These are phyloP conservation scores for Colletotrichum abscissum DNA, from an alignment of 2,329 filamentous ascomycete species.

Conservation along the genomic window DNA sequence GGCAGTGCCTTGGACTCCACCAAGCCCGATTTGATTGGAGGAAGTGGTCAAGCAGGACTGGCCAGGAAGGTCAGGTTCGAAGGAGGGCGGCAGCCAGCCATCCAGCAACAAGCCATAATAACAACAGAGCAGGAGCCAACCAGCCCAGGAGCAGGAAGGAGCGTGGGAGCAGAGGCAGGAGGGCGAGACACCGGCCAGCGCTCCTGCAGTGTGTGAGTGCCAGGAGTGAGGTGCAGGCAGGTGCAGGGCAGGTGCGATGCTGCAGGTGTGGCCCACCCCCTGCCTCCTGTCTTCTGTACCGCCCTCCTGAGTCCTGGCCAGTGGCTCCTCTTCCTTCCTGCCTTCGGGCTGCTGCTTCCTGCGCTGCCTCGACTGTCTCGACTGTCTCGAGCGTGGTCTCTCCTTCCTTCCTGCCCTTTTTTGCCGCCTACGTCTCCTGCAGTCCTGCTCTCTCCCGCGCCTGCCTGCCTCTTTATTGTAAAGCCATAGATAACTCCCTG, in stretches of 20 bases:
- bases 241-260: not conserved
- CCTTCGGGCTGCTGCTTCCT: not conserved
- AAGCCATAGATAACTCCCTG: not conserved
- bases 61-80: not conserved
- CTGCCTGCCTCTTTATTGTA: not conserved
- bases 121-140: not conserved
- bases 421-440: not conserved
- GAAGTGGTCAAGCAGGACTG: not conserved
- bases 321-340: not conserved
- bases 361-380: not conserved
- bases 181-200: not conserved
- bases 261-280: constrained; percentile 8
- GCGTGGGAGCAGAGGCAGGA: not conserved
- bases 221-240: not conserved
- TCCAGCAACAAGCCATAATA: not conserved
- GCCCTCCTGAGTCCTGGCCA: not conserved
- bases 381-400: too few species aligned
- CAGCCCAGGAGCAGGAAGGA: not conserved
- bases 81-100: not conserved
- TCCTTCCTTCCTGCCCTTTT: not conserved
- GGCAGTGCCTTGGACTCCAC: not conserved
- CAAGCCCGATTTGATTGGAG: not conserved
- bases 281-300: not conserved
- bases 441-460: not conserved
- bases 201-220: not conserved